phyloP scores from a whole-genome alignment of 371 early-diverging fungal species.

The Vairimorpha apis region DNA sequence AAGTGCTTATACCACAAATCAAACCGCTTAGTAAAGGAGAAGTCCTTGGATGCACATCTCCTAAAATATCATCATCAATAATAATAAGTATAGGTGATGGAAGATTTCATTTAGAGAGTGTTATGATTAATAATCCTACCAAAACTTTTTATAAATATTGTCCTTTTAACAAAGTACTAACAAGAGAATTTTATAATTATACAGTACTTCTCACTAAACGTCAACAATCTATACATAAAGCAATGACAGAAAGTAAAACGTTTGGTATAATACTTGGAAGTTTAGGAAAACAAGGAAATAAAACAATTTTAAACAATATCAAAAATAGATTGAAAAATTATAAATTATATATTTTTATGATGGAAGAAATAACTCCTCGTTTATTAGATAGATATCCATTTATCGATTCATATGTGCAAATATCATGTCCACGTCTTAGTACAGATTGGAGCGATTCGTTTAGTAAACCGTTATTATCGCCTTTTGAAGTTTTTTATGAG shows the following conservation, averaged over 20 bases:
- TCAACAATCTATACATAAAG: conserved; percentile 70
- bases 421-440: conserved; percentile 89
- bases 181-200: conserved; percentile 84
- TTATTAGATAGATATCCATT: conserved; percentile 38
- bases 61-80: conserved; percentile 69
- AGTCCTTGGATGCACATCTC: conserved; percentile 96
- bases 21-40: conserved; percentile 93
- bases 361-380: conserved; percentile 59
- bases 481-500: conserved; percentile 79
- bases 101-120: conserved; percentile 94
- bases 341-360: conserved; percentile 63
- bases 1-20: conserved; percentile 77
- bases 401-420: conserved; percentile 75
- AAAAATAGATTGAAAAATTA: conserved; percentile 50
- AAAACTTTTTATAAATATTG: conserved; percentile 87
- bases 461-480: conserved; percentile 79
- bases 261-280: conserved; percentile 86
- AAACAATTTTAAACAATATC: conserved; percentile 71
- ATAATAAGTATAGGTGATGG: conserved; percentile 78
- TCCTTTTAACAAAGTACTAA: conserved; percentile 82
- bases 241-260: conserved; percentile 65
- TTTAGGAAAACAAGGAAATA: conserved; percentile 93
- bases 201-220: conserved; percentile 77
- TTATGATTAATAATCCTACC: conserved; percentile 92
- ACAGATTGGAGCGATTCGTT: conserved; percentile 98